Conservation (phyloP, 495 filamentous ascomycete species). For the Clavariopsis aquatica region DNA sequence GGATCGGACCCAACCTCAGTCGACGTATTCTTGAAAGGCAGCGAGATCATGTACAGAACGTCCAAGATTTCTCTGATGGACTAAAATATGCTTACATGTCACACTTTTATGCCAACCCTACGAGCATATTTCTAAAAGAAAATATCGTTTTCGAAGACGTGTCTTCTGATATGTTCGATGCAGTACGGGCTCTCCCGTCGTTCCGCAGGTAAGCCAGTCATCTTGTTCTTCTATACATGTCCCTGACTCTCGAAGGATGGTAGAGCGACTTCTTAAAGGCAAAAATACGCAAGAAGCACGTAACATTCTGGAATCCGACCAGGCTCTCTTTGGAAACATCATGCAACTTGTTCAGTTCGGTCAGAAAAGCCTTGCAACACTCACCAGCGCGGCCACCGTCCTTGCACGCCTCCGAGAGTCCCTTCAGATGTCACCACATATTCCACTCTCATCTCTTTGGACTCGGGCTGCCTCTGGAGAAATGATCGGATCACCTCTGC, state of each 20-base stretch:
- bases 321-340: conserved; percentile 23
- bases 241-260: conserved; percentile 42
- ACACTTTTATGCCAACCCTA: conserved; percentile 88
- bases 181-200: conserved; percentile 74
- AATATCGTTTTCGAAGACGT: conserved; percentile 43
- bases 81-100: conserved; percentile 96
- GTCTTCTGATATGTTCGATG: conserved; percentile 66
- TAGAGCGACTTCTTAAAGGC: conserved; percentile 47
- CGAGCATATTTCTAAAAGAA: conserved; percentile 64
- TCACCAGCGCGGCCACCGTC: conserved; percentile 10
- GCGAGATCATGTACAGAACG: conserved; percentile 80
- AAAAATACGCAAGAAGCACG: conserved; percentile 16
- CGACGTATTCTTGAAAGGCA: conserved; percentile 71
- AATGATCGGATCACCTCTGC: conserved; percentile 31
- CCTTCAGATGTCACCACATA: conserved; percentile 24
- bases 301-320: conserved; percentile 34
- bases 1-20: conserved; percentile 68
- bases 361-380: conserved; percentile 3
- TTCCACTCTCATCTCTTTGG: conserved; percentile 32
- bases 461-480: conserved; percentile 33
- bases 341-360: conserved; percentile 17
- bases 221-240: conserved; percentile 49
- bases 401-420: conserved; percentile 17
- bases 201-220: conserved; percentile 61
- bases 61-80: conserved; percentile 75